Conservation (phyloP, 768 basidiomycete species). For the Phaffia australis region DNA sequence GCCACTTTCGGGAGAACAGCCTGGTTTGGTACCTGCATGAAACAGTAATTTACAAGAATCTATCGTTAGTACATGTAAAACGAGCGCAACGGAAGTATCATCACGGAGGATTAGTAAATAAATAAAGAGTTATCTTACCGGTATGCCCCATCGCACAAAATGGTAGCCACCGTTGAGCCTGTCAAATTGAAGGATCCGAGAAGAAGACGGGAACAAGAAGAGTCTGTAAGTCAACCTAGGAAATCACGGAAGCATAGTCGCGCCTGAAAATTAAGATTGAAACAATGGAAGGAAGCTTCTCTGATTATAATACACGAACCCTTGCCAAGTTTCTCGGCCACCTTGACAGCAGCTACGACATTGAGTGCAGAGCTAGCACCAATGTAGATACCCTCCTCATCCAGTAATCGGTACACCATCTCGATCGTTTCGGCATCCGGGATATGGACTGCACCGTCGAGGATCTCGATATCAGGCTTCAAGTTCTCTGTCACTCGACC, state of each 20-base stretch:
- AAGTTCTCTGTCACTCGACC: constrained; percentile 90
- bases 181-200: not conserved
- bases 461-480: constrained; percentile 60
- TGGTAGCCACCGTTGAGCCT: constrained; percentile 62
- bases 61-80: not conserved
- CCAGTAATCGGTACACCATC: constrained; percentile 86
- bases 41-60: not conserved
- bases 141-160: constrained; percentile 91
- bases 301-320: constrained; percentile 46
- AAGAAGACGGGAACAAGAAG: not conserved
- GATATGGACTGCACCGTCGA: constrained; percentile 75
- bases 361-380: constrained; percentile 91
- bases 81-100: not conserved
- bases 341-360: constrained; percentile 81
- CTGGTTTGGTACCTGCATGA: constrained; percentile 63
- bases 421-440: constrained; percentile 78
- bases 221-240: no score
- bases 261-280: no score
- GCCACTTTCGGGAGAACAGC: constrained; percentile 87
- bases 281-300: no score
- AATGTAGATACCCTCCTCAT: constrained; percentile 85
- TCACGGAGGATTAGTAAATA: not conserved
- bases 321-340: constrained; percentile 73
- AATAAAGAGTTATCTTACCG: constrained; percentile 42
- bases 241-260: no score